phyloP scores from a whole-genome alignment of 345 rosid species.

The Corymbia maculata region DNA sequence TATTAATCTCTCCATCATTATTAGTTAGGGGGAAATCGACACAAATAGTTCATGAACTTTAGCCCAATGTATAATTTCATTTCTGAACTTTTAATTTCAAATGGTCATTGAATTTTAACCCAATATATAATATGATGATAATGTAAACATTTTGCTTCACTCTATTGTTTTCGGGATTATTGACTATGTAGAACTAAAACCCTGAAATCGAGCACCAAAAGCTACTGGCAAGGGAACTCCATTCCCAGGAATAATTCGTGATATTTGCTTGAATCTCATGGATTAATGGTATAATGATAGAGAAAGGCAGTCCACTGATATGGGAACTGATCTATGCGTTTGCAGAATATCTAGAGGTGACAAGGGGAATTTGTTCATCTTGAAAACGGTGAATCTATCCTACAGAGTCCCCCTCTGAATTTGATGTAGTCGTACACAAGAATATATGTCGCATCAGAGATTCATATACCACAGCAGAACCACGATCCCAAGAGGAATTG shows the following conservation, averaged over 20 bases:
- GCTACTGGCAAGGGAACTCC: neutral
- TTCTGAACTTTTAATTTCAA: too few species aligned
- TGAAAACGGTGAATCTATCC: slow-evolving; percentile 87
- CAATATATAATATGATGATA: too few species aligned
- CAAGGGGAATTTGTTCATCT: slow-evolving; percentile 77
- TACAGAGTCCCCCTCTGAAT: slow-evolving; percentile 43
- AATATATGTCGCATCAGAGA: neutral
- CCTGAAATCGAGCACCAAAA: neutral
- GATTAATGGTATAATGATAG: neutral
- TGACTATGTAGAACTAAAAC: too few species aligned
- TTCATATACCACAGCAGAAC: neutral
- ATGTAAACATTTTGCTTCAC: neutral
- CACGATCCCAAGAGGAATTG: neutral
- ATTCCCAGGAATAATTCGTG: neutral
- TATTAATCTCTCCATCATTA: neutral
- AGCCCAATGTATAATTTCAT: too few species aligned
- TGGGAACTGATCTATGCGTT: neutral
- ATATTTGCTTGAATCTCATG: neutral
- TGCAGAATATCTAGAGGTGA: slow-evolving; percentile 83
- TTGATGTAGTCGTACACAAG: neutral
- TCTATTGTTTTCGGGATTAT: neutral
- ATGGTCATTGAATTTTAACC: too few species aligned
- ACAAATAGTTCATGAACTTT: too few species aligned
- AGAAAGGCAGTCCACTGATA: neutral
- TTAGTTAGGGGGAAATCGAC: neutral